Conservation (phyloP, 345 rosid genomes). For the Microcos paniculata region DNA sequence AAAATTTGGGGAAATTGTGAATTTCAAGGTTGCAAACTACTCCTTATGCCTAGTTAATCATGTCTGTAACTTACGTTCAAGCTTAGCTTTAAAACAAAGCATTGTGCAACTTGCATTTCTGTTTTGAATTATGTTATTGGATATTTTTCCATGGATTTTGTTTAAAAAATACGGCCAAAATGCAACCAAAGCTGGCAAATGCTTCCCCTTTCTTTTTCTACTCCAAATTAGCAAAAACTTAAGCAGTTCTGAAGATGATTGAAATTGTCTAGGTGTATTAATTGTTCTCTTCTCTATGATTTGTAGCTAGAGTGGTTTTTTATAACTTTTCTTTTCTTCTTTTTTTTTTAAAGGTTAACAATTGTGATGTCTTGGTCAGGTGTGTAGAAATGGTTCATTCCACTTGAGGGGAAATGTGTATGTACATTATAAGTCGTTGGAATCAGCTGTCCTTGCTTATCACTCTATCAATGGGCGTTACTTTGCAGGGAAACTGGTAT, state of each 20-base stretch:
- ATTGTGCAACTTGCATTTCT: neutral
- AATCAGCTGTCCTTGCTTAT: conserved; percentile 72
- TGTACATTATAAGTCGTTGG: conserved; percentile 77
- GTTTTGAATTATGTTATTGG: neutral
- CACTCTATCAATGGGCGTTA: conserved; percentile 73
- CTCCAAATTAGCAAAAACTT: neutral
- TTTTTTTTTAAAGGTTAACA: conserved; percentile 13
- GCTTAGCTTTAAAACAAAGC: neutral
- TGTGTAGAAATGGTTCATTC: conserved; percentile 81
- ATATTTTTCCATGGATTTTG: neutral
- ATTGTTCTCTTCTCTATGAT: conserved; percentile 1
- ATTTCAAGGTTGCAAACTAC: conserved; percentile 76
- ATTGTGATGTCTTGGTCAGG: conserved; percentile 43
- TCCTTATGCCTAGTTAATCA: conserved; percentile 3
- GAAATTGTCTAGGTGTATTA: neutral
- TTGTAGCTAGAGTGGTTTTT: conserved; percentile 12
- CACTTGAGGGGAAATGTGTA: conserved; percentile 96
- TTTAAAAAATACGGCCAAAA: neutral
- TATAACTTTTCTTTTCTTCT: conserved; percentile 12
- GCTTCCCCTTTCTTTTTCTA: neutral
- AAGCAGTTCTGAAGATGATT: neutral
- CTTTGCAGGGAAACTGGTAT: conserved; percentile 98
- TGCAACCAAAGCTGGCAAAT: neutral
- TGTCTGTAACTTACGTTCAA: conserved; percentile 3
- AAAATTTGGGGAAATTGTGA: conserved; percentile 91